A percentile compares a stretch with the other conserved stretches of the same genome.
These are phyloP conservation scores for Scedosporium minutisporum DNA, from an alignment of 2,329 filamentous ascomycete genomes.

Conservation along the genomic window DNA sequence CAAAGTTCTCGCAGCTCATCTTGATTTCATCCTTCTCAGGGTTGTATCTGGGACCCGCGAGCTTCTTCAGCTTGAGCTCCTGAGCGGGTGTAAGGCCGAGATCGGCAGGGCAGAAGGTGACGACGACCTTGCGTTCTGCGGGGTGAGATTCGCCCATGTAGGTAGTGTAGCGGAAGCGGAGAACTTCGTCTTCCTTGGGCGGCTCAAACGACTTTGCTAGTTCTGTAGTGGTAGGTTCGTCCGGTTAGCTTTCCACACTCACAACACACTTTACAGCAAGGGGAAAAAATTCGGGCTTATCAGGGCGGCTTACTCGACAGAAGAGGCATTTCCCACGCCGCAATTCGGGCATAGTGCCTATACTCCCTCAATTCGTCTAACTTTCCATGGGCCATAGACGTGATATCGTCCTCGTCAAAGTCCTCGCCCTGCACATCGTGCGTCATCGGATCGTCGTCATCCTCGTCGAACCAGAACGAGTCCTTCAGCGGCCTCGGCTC, in stretches of 20 bases:
- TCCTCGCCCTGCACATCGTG: slow-evolving; percentile 48
- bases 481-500: slow-evolving; percentile 22
- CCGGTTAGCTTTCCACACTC: not conserved
- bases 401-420: slow-evolving; percentile 76
- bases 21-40: slow-evolving; percentile 70
- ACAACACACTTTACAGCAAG: not conserved
- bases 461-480: slow-evolving; percentile 39
- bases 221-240: slow-evolving; percentile 38
- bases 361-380: slow-evolving; percentile 81
- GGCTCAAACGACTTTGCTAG: slow-evolving; percentile 72
- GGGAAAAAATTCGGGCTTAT: slow-evolving; percentile 45
- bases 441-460: slow-evolving; percentile 36
- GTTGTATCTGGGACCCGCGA: slow-evolving; percentile 80
- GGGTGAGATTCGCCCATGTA: slow-evolving; percentile 94
- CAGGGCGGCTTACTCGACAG: slow-evolving; percentile 61
- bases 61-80: slow-evolving; percentile 73
- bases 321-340: slow-evolving; percentile 93
- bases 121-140: slow-evolving; percentile 84
- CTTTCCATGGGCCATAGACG: slow-evolving; percentile 72
- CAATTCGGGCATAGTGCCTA: slow-evolving; percentile 76
- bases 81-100: slow-evolving; percentile 60
- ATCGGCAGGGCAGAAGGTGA: slow-evolving; percentile 74
- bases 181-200: slow-evolving; percentile 56
- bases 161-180: slow-evolving; percentile 93
- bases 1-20: slow-evolving; percentile 84